Conservation (phyloP, 2,329 filamentous ascomycete genomes). For the Massarina eburnea region DNA sequence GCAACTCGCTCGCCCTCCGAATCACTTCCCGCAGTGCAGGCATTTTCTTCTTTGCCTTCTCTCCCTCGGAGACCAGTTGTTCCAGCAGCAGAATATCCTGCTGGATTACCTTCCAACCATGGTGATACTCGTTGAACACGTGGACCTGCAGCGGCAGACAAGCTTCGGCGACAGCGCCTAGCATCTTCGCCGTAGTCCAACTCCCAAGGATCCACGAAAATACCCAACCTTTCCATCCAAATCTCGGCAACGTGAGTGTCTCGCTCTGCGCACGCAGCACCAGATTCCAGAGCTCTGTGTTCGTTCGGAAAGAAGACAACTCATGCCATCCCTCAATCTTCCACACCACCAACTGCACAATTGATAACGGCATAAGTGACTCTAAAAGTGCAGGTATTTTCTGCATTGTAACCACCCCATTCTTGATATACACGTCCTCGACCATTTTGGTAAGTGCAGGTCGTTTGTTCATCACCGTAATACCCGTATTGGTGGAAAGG, state of each 20-base stretch:
- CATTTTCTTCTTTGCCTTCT: slow-evolving; percentile 17
- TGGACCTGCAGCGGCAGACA: slow-evolving; percentile 11
- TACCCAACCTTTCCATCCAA: slow-evolving; percentile 22
- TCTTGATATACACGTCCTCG: slow-evolving; percentile 8
- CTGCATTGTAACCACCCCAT: slow-evolving; percentile 5
- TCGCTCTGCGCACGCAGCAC: slow-evolving; percentile 18
- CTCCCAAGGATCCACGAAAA: slow-evolving; percentile 14
- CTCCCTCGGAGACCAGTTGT: slow-evolving; percentile 16
- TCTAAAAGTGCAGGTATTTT: slow-evolving; percentile 9
- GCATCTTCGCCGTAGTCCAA: slow-evolving; percentile 16
- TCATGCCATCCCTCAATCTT: slow-evolving; percentile 14
- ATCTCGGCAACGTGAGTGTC: slow-evolving; percentile 15
- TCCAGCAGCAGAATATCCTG: slow-evolving; percentile 18
- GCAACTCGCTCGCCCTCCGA: not conserved
- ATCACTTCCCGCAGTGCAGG: slow-evolving; percentile 13
- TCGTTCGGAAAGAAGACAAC: slow-evolving; percentile 9
- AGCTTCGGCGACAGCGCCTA: not conserved
- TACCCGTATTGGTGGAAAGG: not conserved
- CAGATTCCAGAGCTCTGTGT: slow-evolving; percentile 17
- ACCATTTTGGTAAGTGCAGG: slow-evolving; percentile 9
- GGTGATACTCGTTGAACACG: slow-evolving; percentile 25
- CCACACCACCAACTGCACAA: slow-evolving; percentile 16
- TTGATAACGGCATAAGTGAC: not conserved
- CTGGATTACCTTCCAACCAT: slow-evolving; percentile 20
- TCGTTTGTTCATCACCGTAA: slow-evolving; percentile 11